Percentiles rank a stretch among this genome's conserved stretches.
These are phyloP conservation scores for Fusarium piperis DNA, from an alignment of 2,329 filamentous ascomycete species.

Conservation along the genomic window DNA sequence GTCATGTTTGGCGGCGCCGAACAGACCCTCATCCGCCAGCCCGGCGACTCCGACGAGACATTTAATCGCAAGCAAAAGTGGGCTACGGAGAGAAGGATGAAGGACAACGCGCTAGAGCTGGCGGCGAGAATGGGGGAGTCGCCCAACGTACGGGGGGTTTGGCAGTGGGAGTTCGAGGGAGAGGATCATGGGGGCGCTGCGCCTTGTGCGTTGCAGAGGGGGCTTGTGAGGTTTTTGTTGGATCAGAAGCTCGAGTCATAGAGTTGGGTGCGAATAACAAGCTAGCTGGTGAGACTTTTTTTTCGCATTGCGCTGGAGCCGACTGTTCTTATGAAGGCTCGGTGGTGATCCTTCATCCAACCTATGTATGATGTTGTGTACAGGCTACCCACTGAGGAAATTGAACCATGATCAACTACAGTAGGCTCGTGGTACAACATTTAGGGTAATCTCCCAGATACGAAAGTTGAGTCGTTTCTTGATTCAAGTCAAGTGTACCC, in stretches of 20 bases:
- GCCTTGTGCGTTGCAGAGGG: constrained; percentile 30
- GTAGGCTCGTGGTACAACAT: neutral
- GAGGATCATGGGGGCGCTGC: constrained; percentile 43
- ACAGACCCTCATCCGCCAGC: constrained; percentile 40
- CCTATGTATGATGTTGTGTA: no score
- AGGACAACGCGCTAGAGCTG: constrained; percentile 37
- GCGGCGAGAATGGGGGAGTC: constrained; percentile 29
- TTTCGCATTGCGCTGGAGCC: no score
- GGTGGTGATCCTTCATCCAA: no score
- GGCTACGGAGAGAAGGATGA: constrained; percentile 33
- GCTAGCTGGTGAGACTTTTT: no score
- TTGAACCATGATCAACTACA: neutral
- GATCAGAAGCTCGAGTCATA: constrained; percentile 3
- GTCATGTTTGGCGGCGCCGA: constrained; percentile 47
- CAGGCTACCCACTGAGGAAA: neutral
- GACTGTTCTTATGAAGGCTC: no score
- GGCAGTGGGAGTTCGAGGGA: constrained; percentile 39
- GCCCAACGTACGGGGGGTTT: constrained; percentile 27
- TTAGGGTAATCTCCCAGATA: neutral
- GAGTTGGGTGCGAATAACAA: neutral
- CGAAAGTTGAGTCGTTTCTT: neutral
- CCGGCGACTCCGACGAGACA: constrained; percentile 43
- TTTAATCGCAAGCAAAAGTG: constrained; percentile 40
- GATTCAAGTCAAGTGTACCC: neutral
- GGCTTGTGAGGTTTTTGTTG: constrained; percentile 31